phyloP scores from a whole-genome alignment of 2,329 filamentous ascomycete species.

The Catunica adiposa region DNA sequence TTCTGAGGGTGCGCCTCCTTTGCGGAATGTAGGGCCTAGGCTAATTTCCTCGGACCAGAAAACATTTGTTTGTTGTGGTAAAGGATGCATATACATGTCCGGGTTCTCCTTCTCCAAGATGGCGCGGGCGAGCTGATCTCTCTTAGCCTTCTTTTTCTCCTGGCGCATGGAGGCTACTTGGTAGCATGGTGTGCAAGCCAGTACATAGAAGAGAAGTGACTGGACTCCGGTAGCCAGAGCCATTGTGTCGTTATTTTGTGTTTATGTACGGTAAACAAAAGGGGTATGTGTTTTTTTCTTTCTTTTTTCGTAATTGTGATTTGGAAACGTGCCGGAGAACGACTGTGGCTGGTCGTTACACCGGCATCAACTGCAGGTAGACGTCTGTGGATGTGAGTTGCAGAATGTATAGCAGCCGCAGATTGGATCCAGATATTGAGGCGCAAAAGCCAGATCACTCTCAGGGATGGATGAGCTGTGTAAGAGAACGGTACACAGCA shows the following conservation, averaged over 20 bases:
- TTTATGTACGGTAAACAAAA: neutral
- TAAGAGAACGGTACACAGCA: neutral
- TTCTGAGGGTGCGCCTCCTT: conserved; percentile 29
- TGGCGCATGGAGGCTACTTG: conserved; percentile 53
- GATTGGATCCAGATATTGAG: neutral
- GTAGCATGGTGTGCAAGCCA: conserved; percentile 64
- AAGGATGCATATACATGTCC: conserved; percentile 59
- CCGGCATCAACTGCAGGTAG: conserved; percentile 4
- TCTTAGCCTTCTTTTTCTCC: conserved; percentile 52
- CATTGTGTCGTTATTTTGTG: conserved; percentile 18
- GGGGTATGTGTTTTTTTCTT: no score
- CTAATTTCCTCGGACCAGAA: conserved; percentile 80
- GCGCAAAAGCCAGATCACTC: neutral
- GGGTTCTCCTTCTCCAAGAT: conserved; percentile 53
- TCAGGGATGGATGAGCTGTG: neutral
- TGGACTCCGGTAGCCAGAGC: conserved; percentile 45
- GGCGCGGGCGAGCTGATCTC: conserved; percentile 48
- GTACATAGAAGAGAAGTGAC: conserved; percentile 61
- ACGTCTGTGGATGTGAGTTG: neutral
- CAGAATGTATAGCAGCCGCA: neutral
- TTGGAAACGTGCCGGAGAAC: conserved; percentile 8
- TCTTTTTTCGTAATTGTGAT: neutral
- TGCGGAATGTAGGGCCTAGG: conserved; percentile 59
- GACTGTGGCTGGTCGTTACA: conserved; percentile 7
- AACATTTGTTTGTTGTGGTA: conserved; percentile 71